These are phyloP conservation scores for Elaeagnus macrophylla DNA, from an alignment of 306 rosid species.

Conservation along the genomic window DNA sequence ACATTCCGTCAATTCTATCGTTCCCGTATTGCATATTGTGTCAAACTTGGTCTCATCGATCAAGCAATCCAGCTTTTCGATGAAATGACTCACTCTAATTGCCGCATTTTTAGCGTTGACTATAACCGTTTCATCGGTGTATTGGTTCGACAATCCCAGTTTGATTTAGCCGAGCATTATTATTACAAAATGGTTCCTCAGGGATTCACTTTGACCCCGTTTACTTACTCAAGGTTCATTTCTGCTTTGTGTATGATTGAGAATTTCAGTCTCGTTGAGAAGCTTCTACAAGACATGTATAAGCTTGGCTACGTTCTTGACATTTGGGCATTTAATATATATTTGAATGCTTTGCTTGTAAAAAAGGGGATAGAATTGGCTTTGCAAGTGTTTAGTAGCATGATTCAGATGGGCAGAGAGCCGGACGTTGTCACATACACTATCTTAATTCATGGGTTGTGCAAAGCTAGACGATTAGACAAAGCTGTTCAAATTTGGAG, in stretches of 20 bases:
- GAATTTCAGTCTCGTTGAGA: conserved; percentile 43
- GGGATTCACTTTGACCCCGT: conserved; percentile 71
- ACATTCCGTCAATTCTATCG: conserved; percentile 73
- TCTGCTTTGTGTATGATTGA: conserved; percentile 52
- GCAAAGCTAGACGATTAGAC: conserved; percentile 45
- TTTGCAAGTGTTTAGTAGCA: conserved; percentile 30
- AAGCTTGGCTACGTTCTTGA: conserved; percentile 55
- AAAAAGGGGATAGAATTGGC: conserved; percentile 43
- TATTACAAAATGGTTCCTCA: conserved; percentile 55
- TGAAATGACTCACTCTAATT: conserved; percentile 71
- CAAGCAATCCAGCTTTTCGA: conserved; percentile 70
- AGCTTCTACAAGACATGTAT: conserved; percentile 55
- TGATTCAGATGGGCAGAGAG: conserved; percentile 53
- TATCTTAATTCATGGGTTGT: conserved; percentile 46
- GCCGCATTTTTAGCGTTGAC: conserved; percentile 62
- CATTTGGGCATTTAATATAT: conserved; percentile 83
- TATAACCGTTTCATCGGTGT: conserved; percentile 91
- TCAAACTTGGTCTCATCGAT: conserved; percentile 63
- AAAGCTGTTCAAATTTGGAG: conserved; percentile 52
- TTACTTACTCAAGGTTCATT: conserved; percentile 90
- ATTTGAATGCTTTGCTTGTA: conserved; percentile 48
- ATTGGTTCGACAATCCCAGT: conserved; percentile 53
- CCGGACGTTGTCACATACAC: conserved; percentile 71
- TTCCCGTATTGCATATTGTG: conserved; percentile 44
- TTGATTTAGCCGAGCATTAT: conserved; percentile 65